Conservation (phyloP, 495 filamentous ascomycete genomes). For the Penicillium subrubescens region DNA sequence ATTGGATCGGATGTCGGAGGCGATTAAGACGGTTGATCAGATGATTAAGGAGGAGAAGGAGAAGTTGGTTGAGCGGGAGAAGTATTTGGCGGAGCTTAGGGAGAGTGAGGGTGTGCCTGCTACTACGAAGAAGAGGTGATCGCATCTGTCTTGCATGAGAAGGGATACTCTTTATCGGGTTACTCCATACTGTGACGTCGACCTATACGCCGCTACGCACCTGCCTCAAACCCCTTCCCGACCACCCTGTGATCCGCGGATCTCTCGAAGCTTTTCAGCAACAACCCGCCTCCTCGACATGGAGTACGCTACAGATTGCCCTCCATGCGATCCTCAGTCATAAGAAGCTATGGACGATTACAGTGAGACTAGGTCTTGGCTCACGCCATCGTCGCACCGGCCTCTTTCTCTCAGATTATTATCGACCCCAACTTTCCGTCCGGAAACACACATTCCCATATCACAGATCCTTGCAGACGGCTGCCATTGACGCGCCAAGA, state of each 20-base stretch:
- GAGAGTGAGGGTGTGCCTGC: conserved; percentile 53
- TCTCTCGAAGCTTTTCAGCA: background rate
- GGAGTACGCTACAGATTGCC: background rate
- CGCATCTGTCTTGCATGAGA: background rate
- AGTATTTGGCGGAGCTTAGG: conserved; percentile 62
- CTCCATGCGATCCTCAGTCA: background rate
- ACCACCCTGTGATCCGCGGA: background rate
- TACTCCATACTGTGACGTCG: background rate
- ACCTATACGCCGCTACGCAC: background rate
- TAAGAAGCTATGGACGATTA: background rate
- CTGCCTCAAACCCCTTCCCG: background rate
- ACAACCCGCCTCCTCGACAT: background rate
- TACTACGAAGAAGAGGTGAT: conserved; percentile 47
- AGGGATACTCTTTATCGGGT: background rate
- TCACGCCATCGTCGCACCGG: background rate
- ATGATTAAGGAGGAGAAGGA: conserved; percentile 70
- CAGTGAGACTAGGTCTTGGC: background rate
- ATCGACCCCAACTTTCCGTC: background rate
- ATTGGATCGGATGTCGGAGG: conserved; percentile 57
- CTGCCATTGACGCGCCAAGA: background rate
- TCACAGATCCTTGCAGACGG: background rate
- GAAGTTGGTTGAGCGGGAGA: conserved; percentile 62
- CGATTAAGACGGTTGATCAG: conserved; percentile 68
- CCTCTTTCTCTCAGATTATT: background rate
- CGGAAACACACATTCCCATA: background rate